Evolutionary conservation across 1,139 yeast genomes (phyloP).

Genomic region (Geotrichum reessii): DNA sequence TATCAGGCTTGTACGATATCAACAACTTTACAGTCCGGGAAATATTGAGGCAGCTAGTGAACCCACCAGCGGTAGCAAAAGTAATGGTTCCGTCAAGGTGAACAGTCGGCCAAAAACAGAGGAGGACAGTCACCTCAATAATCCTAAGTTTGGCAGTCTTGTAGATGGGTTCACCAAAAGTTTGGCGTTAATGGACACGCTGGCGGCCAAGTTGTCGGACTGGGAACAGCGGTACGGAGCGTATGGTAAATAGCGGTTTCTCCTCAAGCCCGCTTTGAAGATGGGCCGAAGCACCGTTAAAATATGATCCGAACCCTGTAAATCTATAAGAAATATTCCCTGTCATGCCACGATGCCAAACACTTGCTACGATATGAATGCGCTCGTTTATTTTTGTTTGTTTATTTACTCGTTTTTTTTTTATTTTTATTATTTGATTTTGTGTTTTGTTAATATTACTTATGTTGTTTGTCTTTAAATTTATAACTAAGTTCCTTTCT

Average conservation of each 20-base stretch:
- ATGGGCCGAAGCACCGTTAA: no score
- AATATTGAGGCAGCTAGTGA: background rate
- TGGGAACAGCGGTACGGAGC: constrained; percentile 78
- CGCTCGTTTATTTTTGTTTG: background rate
- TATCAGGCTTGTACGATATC: background rate
- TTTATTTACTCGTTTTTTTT: background rate
- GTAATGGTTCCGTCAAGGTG: background rate
- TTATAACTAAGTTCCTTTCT: background rate
- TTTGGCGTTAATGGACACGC: constrained; percentile 56
- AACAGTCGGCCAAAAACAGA: no score
- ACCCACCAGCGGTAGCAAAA: background rate
- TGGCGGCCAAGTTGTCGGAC: constrained; percentile 58
- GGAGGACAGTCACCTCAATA: constrained; percentile 6
- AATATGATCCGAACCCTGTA: no score
- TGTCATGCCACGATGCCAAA: background rate
- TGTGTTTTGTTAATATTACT: background rate
- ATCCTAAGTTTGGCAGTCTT: constrained; percentile 33
- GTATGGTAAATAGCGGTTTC: constrained; percentile 28
- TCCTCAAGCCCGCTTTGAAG: background rate
- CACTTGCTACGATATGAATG: background rate
- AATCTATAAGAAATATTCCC: no score
- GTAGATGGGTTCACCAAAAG: constrained; percentile 53
- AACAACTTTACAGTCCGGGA: background rate
- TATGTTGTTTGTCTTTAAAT: background rate
- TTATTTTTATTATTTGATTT: background rate